Evolutionary conservation across 306 rosid genomes (phyloP).

Genomic region (Lithocarpus polystachyus): DNA sequence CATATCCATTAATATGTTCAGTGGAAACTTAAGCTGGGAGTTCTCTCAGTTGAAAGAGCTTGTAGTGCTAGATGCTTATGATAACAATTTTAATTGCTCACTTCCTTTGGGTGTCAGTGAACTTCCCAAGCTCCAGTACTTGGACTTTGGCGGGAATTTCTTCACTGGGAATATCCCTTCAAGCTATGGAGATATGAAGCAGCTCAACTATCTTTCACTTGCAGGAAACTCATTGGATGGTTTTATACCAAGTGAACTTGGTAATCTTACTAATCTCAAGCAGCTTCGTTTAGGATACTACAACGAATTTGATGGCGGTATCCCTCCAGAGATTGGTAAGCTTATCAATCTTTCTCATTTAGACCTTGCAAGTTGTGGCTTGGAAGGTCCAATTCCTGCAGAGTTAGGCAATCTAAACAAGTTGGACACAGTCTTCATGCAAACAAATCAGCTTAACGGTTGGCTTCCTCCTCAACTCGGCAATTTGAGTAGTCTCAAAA

Average conservation of each 20-base stretch:
- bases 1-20: constrained; percentile 72
- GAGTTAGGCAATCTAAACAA: constrained; percentile 65
- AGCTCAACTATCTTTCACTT: constrained; percentile 56
- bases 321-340: constrained; percentile 59
- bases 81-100: constrained; percentile 66
- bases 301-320: constrained; percentile 74
- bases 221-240: constrained; percentile 89
- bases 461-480: constrained; percentile 65
- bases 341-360: constrained; percentile 59
- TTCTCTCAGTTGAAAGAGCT: constrained; percentile 43
- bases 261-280: constrained; percentile 52
- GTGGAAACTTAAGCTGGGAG: constrained; percentile 58
- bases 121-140: constrained; percentile 43
- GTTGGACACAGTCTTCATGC: constrained; percentile 77
- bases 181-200: constrained; percentile 54
- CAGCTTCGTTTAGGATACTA: constrained; percentile 73
- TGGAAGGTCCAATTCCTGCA: constrained; percentile 70
- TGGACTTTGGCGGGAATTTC: constrained; percentile 79
- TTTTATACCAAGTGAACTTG: constrained; percentile 63
- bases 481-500: constrained; percentile 53
- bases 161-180: constrained; percentile 62
- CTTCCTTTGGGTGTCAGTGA: constrained; percentile 59
- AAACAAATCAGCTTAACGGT: constrained; percentile 73
- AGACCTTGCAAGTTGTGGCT: constrained; percentile 76
- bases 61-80: constrained; percentile 58